Base-by-base conservation (phyloP, 495 filamentous ascomycete species). In the Lasiosphaeria ovina region DNA sequence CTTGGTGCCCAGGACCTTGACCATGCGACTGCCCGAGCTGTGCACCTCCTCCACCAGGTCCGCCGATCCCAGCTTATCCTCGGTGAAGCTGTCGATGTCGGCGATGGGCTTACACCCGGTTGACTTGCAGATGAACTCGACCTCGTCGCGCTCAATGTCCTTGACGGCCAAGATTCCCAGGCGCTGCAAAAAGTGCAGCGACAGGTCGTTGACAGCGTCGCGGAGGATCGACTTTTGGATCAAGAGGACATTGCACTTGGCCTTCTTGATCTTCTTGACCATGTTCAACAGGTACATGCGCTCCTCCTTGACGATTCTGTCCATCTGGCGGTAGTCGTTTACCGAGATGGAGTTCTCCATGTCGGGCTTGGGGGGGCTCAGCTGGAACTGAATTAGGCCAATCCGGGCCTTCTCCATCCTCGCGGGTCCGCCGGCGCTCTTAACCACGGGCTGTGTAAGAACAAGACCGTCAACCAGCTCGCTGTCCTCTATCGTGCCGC, bases 211-310 rank as follows among this genome's bases (percentile, higher is more conserved):
- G 76, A 98, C 92, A 50, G 94, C 94, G 71, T 98, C 94, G 66
- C 94, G 86, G 49, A 98, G 85, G 65, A 98, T 98, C 16, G 93
- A 97, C 77, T 98, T 98, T 71, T 98, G 94, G 66, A 98, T 97
- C 65, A 98, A 82, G 56, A 98, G 87, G 36, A 98, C 95, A 69
- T 98, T 98, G 81, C 94, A 98, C 78, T 97, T 97, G 66, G 92
- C 93, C 82, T 97, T 98, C 79, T 97, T 96, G 78, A 98, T 98
- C 84, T 97, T 98, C 85, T 98, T 98, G 69, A 92, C 92, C 86
- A 98, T 91, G 78, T 97, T 97, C 49, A 98, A 85, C 60, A 98
- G 83, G 76, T 98, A 98, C 60, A 92, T 91, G 60, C 95, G 91
- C 80, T 98, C 94, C 78, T 98, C 94, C 76, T 98, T 98, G 57